These are phyloP conservation scores for Hortaea sp. DNA, from an alignment of 2,329 filamentous ascomycete species.

Conservation along the genomic window DNA sequence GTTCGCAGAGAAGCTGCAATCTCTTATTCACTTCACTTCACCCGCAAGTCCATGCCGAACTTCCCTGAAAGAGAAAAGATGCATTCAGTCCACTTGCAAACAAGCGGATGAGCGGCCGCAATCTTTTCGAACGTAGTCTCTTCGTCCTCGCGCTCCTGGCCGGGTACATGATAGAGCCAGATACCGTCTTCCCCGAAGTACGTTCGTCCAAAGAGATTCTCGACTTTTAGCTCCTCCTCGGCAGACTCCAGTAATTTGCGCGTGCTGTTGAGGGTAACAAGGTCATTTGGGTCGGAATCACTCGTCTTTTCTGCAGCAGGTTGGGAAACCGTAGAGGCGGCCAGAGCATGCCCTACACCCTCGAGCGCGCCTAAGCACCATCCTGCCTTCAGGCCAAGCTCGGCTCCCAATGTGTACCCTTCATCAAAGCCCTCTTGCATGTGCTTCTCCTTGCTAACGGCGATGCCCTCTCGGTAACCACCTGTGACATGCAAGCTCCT, in stretches of 20 bases:
- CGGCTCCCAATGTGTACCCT: slow-evolving; percentile 74
- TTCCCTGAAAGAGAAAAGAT: slow-evolving; percentile 4
- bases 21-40: neutral
- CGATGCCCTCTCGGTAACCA: slow-evolving; percentile 83
- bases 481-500: slow-evolving; percentile 69
- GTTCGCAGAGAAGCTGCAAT: neutral
- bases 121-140: slow-evolving; percentile 52
- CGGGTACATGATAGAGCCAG: slow-evolving; percentile 51
- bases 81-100: slow-evolving; percentile 49
- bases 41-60: slow-evolving; percentile 6
- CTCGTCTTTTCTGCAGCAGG: slow-evolving; percentile 8
- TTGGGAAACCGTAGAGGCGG: slow-evolving; percentile 1
- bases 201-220: slow-evolving; percentile 52
- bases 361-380: slow-evolving; percentile 68
- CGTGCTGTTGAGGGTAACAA: slow-evolving; percentile 1
- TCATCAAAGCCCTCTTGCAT: slow-evolving; percentile 88
- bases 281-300: slow-evolving; percentile 9
- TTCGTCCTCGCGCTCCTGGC: slow-evolving; percentile 25
- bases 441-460: slow-evolving; percentile 60
- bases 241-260: slow-evolving; percentile 20
- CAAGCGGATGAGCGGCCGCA: slow-evolving; percentile 56
- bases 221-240: slow-evolving; percentile 35
- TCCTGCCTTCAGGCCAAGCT: slow-evolving; percentile 65
- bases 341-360: slow-evolving; percentile 40
- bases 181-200: slow-evolving; percentile 62